Conservation (phyloP, 148 eudicot species). For the Agrostemma githago region DNA sequence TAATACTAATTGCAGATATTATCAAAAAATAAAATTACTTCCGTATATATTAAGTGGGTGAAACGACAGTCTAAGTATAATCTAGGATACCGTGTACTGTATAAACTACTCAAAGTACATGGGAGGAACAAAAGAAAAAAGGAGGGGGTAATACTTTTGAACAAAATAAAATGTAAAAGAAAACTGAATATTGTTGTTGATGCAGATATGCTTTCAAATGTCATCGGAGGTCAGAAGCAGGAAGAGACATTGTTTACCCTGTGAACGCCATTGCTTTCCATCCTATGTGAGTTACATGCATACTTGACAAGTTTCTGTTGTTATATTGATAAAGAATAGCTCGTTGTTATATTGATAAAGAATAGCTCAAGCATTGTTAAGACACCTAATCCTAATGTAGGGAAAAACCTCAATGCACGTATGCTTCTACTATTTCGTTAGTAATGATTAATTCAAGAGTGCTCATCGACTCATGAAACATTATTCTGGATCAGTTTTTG, state of each 20-base stretch:
- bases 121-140: too few relatives aligned
- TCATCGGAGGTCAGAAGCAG: conserved; percentile 86
- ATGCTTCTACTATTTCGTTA: background rate
- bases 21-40: too few relatives aligned
- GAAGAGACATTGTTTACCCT: conserved; percentile 92
- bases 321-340: background rate
- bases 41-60: too few relatives aligned
- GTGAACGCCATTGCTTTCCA: conserved; percentile 94
- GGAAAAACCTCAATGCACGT: background rate
- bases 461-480: conserved; percentile 1
- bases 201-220: conserved; percentile 94
- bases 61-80: too few relatives aligned
- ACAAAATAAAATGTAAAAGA: background rate
- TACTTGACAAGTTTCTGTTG: background rate
- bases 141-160: background rate
- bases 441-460: background rate
- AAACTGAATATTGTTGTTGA: background rate
- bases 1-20: too few relatives aligned
- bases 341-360: background rate
- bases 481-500: background rate
- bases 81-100: too few relatives aligned
- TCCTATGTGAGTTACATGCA: conserved; percentile 58
- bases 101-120: too few relatives aligned
- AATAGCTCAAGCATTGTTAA: too few relatives aligned
- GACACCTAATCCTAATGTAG: too few relatives aligned